Evolutionary conservation across 176 grass and related monocot genomes (phyloP).

Genomic region (Themeda triandra): DNA sequence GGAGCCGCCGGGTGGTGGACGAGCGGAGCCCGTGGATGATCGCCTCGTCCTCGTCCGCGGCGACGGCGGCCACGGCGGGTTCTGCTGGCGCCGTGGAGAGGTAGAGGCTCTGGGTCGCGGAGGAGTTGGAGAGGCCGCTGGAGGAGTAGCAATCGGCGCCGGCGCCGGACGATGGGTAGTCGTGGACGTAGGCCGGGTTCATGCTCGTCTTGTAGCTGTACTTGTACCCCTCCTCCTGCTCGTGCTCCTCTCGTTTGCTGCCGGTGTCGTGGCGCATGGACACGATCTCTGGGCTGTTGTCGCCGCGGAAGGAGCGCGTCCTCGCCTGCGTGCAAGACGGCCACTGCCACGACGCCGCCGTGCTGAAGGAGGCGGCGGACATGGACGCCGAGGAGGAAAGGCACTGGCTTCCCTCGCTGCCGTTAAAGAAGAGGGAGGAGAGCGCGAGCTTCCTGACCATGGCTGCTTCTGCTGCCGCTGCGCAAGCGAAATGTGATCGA

Average conservation of each 20-base stretch:
- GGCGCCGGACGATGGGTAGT: neutral
- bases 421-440: slow-evolving; percentile 45
- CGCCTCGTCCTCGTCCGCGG: slow-evolving; percentile 5
- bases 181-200: slow-evolving; percentile 25
- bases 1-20: slow-evolving; percentile 41
- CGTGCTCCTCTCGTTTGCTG: neutral
- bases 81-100: slow-evolving; percentile 16
- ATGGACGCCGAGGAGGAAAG: slow-evolving; percentile 23
- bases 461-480: neutral
- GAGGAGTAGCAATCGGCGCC: neutral
- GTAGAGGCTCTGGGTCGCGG: neutral
- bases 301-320: slow-evolving; percentile 35
- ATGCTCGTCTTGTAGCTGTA: slow-evolving; percentile 9
- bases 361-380: slow-evolving; percentile 17
- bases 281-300: neutral
- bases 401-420: slow-evolving; percentile 17
- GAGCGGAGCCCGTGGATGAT: slow-evolving; percentile 34
- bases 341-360: slow-evolving; percentile 35
- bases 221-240: neutral
- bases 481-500: neutral
- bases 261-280: slow-evolving; percentile 5
- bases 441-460: slow-evolving; percentile 55
- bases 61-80: neutral
- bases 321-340: slow-evolving; percentile 38
- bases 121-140: neutral